A percentile compares a stretch with the other conserved stretches of the same genome.
phyloP scores from a whole-genome alignment of 768 basidiomycete genomes.

The Naganishia vaughanmartiniae region DNA sequence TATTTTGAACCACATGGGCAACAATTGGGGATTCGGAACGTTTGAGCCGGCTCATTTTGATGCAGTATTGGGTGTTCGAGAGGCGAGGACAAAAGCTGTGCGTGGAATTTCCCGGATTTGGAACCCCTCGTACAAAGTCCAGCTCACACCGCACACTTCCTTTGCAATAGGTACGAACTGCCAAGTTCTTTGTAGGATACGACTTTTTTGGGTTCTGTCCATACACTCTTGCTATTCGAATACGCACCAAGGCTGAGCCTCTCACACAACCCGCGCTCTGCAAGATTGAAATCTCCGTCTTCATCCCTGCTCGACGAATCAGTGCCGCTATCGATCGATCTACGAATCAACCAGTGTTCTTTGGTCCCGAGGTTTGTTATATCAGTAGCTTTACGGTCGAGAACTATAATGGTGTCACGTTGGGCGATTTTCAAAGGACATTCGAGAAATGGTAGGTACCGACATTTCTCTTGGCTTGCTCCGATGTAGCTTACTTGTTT shows the following conservation, averaged over 20 bases:
- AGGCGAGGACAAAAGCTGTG: constrained; percentile 24
- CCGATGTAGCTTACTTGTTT: neutral
- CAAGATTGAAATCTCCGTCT: constrained; percentile 24
- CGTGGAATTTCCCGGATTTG: neutral
- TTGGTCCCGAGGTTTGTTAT: constrained; percentile 15
- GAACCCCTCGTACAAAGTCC: neutral
- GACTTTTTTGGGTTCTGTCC: constrained; percentile 30
- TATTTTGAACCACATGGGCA: constrained; percentile 12
- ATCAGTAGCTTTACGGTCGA: constrained; percentile 27
- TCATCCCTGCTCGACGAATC: constrained; percentile 17
- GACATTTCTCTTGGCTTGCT: neutral
- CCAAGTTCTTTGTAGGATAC: constrained; percentile 29
- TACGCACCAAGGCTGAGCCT: constrained; percentile 24
- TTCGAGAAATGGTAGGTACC: constrained; percentile 30
- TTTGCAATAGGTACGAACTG: constrained; percentile 24
- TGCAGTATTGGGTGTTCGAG: constrained; percentile 1
- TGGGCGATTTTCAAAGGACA: constrained; percentile 29
- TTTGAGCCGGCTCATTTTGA: constrained; percentile 21
- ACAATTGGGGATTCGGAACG: constrained; percentile 23
- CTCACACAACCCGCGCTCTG: constrained; percentile 22
- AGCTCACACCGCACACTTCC: neutral
- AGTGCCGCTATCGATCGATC: constrained; percentile 12
- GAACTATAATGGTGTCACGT: constrained; percentile 27
- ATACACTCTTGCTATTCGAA: constrained; percentile 25
- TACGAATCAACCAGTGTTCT: constrained; percentile 23